Evolutionary conservation across 352 stramenopile genomes (phyloP).

Genomic region (Blastocystis sp.): DNA sequence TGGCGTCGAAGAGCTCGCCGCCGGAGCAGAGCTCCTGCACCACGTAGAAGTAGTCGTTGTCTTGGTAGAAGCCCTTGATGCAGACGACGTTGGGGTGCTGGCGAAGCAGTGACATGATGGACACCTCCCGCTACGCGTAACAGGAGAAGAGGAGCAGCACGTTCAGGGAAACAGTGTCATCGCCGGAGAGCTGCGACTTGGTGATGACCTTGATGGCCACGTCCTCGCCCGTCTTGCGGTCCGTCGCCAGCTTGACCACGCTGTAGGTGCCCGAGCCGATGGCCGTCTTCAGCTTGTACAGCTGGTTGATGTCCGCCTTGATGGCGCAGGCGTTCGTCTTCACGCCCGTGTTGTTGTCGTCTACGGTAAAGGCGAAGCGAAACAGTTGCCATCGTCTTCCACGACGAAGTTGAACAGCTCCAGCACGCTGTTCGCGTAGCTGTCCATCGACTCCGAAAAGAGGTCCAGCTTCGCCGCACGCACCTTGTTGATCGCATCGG

Average conservation of each 20-base stretch:
- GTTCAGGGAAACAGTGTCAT: constrained; percentile 61
- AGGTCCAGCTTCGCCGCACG: constrained; percentile 61
- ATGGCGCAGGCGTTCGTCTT: constrained; percentile 36
- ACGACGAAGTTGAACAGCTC: constrained; percentile 64
- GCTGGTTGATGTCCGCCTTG: constrained; percentile 48
- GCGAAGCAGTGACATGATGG: constrained; percentile 65
- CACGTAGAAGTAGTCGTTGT: constrained; percentile 68
- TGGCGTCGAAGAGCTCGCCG: constrained; percentile 68
- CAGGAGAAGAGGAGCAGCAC: neutral
- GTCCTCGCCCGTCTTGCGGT: constrained; percentile 54
- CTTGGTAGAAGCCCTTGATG: constrained; percentile 68
- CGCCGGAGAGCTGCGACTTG: constrained; percentile 47
- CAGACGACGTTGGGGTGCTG: constrained; percentile 65
- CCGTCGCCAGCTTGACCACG: constrained; percentile 54
- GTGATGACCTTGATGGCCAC: constrained; percentile 67
- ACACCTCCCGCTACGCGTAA: constrained; percentile 45
- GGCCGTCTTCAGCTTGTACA: constrained; percentile 66
- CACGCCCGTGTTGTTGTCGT: constrained; percentile 59
- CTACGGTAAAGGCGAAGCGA: constrained; percentile 8
- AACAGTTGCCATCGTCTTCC: constrained; percentile 27
- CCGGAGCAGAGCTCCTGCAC: constrained; percentile 63
- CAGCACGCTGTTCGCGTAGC: constrained; percentile 59
- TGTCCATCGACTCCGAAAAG: constrained; percentile 65
- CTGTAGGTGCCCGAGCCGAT: constrained; percentile 64
- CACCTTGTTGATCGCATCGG: constrained; percentile 62